phyloP scores from a whole-genome alignment of 2,329 filamentous ascomycete genomes.

The Sporothrix pallida region DNA sequence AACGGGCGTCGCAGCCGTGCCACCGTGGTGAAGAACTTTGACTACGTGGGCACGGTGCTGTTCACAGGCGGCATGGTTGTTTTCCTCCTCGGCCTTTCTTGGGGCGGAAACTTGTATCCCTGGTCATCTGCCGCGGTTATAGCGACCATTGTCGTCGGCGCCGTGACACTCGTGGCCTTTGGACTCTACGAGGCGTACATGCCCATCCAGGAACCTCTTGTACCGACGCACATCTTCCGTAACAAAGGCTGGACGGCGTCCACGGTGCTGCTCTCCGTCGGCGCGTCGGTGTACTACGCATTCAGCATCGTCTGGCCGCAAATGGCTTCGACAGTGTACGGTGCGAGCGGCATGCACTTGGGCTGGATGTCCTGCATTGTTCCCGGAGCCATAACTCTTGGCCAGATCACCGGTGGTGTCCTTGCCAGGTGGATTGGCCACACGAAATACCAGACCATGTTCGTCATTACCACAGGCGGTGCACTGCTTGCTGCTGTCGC shows the following conservation, averaged over 20 bases:
- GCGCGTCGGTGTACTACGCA: constrained; percentile 48
- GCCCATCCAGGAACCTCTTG: constrained; percentile 45
- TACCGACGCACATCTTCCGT: constrained; percentile 47
- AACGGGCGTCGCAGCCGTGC: constrained; percentile 40
- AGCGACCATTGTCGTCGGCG: constrained; percentile 37
- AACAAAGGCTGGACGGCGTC: constrained; percentile 45
- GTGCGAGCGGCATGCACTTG: constrained; percentile 37
- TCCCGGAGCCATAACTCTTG: constrained; percentile 41
- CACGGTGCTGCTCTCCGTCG: constrained; percentile 44
- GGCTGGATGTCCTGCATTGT: constrained; percentile 42
- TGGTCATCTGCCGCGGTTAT: constrained; percentile 45
- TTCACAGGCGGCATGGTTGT: constrained; percentile 44
- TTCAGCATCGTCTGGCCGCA: constrained; percentile 48
- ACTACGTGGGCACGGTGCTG: constrained; percentile 44
- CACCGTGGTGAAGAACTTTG: constrained; percentile 42
- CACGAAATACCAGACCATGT: constrained; percentile 45
- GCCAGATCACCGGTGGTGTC: constrained; percentile 41
- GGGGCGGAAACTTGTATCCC: constrained; percentile 44
- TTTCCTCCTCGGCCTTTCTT: constrained; percentile 44
- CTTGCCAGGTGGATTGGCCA: constrained; percentile 41
- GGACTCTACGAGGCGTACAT: background rate
- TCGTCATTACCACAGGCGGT: constrained; percentile 41
- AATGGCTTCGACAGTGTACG: constrained; percentile 43
- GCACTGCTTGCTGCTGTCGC: constrained; percentile 44
- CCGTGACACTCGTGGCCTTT: background rate